phyloP scores from a whole-genome alignment of 352 stramenopile species.

The Phytophthora foliorum region DNA sequence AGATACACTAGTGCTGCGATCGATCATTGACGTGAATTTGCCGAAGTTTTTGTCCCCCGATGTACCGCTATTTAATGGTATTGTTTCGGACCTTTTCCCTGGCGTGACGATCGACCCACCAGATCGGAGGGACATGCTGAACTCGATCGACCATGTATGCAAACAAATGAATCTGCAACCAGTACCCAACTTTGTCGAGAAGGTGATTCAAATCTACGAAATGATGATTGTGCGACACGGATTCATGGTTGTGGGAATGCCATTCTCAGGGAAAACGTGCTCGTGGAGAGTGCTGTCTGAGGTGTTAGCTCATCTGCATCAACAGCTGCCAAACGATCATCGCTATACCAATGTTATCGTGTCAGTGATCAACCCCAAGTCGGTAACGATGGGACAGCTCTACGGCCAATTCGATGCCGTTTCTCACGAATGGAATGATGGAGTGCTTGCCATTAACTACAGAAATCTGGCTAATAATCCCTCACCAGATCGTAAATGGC shows the following conservation, averaged over 20 bases:
- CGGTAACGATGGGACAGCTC: slow-evolving; percentile 93
- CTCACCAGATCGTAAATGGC: slow-evolving; percentile 90
- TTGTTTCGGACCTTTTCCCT: slow-evolving; percentile 95
- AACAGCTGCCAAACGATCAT: slow-evolving; percentile 65
- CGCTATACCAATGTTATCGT: slow-evolving; percentile 85
- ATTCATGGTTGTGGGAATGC: slow-evolving; percentile 97
- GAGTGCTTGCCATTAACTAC: slow-evolving; percentile 95
- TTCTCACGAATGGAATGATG: slow-evolving; percentile 96
- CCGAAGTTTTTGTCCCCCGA: slow-evolving; percentile 95
- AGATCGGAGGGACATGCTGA: slow-evolving; percentile 87
- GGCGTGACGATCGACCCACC: slow-evolving; percentile 92
- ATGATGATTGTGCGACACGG: slow-evolving; percentile 97
- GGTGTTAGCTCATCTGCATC: slow-evolving; percentile 85
- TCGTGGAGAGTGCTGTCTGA: slow-evolving; percentile 92
- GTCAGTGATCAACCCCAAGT: slow-evolving; percentile 94
- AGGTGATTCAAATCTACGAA: slow-evolving; percentile 97
- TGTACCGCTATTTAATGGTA: slow-evolving; percentile 95
- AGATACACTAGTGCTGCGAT: slow-evolving; percentile 91
- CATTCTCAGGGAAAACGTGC: slow-evolving; percentile 94
- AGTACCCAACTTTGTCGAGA: slow-evolving; percentile 92
- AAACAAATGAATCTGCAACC: slow-evolving; percentile 87
- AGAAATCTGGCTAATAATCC: slow-evolving; percentile 82
- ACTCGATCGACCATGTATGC: slow-evolving; percentile 85
- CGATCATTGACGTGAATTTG: slow-evolving; percentile 96
- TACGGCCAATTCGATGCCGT: slow-evolving; percentile 96